A percentile compares a stretch with the other conserved stretches of the same genome.
These are phyloP conservation scores for Colletotrichum eleusines DNA, from an alignment of 2,329 filamentous ascomycete species.

Conservation along the genomic window DNA sequence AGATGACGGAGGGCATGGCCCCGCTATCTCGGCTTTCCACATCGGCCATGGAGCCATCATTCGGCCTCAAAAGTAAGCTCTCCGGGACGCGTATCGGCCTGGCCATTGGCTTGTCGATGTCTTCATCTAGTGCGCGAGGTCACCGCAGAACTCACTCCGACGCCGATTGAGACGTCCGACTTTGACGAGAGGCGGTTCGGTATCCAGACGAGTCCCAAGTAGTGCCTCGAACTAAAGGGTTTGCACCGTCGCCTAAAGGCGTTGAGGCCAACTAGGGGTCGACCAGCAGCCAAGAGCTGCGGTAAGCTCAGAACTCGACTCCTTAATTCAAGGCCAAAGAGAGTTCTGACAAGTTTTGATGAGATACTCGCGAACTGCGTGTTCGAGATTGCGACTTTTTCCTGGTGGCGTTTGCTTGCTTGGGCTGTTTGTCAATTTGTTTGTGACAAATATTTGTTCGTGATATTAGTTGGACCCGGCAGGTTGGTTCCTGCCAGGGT, in stretches of 20 bases:
- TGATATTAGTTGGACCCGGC: slow-evolving; percentile 6
- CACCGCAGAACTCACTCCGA: neutral
- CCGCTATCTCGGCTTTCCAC: slow-evolving; percentile 1
- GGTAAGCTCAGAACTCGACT: neutral
- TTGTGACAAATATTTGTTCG: slow-evolving; percentile 12
- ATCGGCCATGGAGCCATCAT: slow-evolving; percentile 11
- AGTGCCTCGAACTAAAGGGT: neutral
- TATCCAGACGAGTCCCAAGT: neutral
- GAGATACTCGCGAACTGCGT: neutral
- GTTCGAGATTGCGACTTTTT: neutral
- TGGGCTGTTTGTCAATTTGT: slow-evolving; percentile 18
- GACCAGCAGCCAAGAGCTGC: neutral
- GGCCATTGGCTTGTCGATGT: slow-evolving; percentile 8
- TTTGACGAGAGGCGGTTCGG: slow-evolving; percentile 2
- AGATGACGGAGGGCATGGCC: slow-evolving; percentile 5
- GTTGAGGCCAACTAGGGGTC: neutral
- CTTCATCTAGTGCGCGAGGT: slow-evolving; percentile 19
- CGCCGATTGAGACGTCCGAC: slow-evolving; percentile 9
- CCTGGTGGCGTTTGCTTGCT: slow-evolving; percentile 16
- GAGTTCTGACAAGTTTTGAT: neutral
- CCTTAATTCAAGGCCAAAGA: neutral
- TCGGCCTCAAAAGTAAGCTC: slow-evolving; percentile 4
- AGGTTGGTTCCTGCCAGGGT: slow-evolving; percentile 9
- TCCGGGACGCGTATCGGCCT: neutral
- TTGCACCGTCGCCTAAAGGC: neutral